These are phyloP conservation scores for Geranium incanum DNA, from an alignment of 441 rosid species.

Conservation along the genomic window DNA sequence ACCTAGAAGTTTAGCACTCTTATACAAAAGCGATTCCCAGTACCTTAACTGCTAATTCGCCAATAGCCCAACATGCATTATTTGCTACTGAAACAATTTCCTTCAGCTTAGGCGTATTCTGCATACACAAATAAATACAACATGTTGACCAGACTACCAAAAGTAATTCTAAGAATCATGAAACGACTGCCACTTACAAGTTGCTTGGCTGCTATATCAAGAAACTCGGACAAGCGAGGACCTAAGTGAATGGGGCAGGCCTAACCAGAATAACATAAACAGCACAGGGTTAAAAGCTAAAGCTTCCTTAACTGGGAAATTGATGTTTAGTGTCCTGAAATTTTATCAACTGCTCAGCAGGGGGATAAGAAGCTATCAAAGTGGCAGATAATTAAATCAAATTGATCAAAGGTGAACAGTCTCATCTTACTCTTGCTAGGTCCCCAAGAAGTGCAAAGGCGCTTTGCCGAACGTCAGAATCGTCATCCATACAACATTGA, in stretches of 20 bases:
- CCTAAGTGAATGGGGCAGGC: conserved; percentile 73
- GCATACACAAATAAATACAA: conserved; percentile 21
- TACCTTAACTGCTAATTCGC: conserved; percentile 95
- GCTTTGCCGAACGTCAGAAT: conserved; percentile 85
- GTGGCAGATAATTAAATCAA: neutral
- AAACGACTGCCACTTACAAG: conserved; percentile 47
- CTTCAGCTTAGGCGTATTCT: conserved; percentile 59
- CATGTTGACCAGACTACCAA: conserved; percentile 9
- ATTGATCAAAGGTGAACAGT: neutral
- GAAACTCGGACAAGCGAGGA: conserved; percentile 65
- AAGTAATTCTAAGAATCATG: conserved; percentile 15
- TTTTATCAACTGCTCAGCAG: conserved; percentile 1
- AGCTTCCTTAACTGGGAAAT: conserved; percentile 7
- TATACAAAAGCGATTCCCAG: conserved; percentile 4
- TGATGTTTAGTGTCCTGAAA: conserved; percentile 2
- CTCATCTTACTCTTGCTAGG: conserved; percentile 73
- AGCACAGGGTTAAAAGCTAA: neutral
- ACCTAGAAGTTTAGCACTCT: neutral
- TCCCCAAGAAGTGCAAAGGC: conserved; percentile 98
- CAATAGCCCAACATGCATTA: conserved; percentile 99
- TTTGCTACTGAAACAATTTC: conserved; percentile 87
- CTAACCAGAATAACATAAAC: conserved; percentile 31
- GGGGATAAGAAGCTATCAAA: too few relatives aligned
- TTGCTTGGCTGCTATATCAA: conserved; percentile 81
- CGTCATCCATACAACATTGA: conserved; percentile 89